Conservation (phyloP, 176 grass and related monocot genomes). For the Carex parvula region DNA sequence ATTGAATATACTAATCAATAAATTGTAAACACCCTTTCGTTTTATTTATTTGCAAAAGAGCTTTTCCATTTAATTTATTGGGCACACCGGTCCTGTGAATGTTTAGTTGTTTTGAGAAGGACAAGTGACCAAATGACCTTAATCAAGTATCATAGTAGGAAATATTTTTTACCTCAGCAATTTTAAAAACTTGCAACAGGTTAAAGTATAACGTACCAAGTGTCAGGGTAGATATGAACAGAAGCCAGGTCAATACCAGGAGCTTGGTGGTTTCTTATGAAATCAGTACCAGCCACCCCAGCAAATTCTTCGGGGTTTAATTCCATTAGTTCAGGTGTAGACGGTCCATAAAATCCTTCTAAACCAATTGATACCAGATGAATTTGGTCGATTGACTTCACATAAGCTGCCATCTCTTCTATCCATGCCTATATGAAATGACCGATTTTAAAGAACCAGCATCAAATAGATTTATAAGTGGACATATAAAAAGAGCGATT, state of each 20-base stretch:
- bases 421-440: slow-evolving; percentile 60
- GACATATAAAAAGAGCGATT: not conserved
- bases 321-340: slow-evolving; percentile 44
- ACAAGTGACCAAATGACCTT: not conserved
- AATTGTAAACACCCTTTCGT: not conserved
- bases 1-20: not conserved
- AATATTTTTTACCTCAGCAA: not conserved
- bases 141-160: not conserved
- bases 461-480: not conserved
- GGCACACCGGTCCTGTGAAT: not conserved
- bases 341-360: slow-evolving; percentile 78
- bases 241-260: slow-evolving; percentile 68
- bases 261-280: slow-evolving; percentile 64
- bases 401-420: slow-evolving; percentile 70
- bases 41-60: not conserved
- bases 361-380: slow-evolving; percentile 56
- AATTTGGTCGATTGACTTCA: slow-evolving; percentile 58
- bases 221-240: slow-evolving; percentile 76
- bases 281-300: slow-evolving; percentile 60
- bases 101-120: not conserved
- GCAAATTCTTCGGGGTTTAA: slow-evolving; percentile 54
- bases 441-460: not conserved
- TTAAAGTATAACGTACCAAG: slow-evolving; percentile 34
- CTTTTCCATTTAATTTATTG: not conserved
- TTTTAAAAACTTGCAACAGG: not conserved